Conservation (phyloP, 1,284 basidiomycete genomes). For the Dichomitus squalens region DNA sequence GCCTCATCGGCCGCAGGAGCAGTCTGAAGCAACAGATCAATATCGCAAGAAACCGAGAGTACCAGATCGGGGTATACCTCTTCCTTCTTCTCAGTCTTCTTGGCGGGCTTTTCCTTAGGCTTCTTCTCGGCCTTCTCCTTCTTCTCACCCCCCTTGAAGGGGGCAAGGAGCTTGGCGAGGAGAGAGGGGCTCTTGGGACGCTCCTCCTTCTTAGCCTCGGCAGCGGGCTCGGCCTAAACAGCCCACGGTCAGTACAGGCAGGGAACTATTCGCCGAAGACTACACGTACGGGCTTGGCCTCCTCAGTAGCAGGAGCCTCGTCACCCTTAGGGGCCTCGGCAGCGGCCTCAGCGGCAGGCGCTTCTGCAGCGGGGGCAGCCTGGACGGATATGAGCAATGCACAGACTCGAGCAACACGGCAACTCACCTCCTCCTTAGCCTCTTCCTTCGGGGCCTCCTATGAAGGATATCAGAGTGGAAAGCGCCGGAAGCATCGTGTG, state of each 20-base stretch:
- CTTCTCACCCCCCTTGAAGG: conserved; percentile 53
- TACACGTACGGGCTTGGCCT: conserved; percentile 60
- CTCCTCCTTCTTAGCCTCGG: conserved; percentile 69
- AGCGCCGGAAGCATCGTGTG: not conserved
- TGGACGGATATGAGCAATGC: not conserved
- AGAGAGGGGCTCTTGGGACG: conserved; percentile 77
- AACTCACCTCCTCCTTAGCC: conserved; percentile 20
- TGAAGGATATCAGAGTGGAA: not conserved
- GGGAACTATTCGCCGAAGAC: conserved; percentile 9
- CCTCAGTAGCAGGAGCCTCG: conserved; percentile 48
- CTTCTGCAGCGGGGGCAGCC: conserved; percentile 30
- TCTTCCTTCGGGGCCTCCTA: conserved; percentile 26
- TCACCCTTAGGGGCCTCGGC: conserved; percentile 40
- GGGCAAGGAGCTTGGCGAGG: conserved; percentile 69
- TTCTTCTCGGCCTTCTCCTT: conserved; percentile 50
- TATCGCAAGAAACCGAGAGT: not conserved
- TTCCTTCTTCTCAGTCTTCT: conserved; percentile 71
- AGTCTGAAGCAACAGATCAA: conserved; percentile 24
- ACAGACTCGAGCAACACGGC: not conserved
- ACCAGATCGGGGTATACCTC: conserved; percentile 41
- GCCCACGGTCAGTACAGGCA: conserved; percentile 2
- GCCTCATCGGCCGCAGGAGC: conserved; percentile 36
- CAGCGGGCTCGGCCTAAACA: conserved; percentile 38
- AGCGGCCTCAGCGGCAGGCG: conserved; percentile 35
- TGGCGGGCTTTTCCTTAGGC: conserved; percentile 61